Base-by-base conservation (phyloP, 2,329 filamentous ascomycete genomes). In the Penicillium sp. region DNA sequence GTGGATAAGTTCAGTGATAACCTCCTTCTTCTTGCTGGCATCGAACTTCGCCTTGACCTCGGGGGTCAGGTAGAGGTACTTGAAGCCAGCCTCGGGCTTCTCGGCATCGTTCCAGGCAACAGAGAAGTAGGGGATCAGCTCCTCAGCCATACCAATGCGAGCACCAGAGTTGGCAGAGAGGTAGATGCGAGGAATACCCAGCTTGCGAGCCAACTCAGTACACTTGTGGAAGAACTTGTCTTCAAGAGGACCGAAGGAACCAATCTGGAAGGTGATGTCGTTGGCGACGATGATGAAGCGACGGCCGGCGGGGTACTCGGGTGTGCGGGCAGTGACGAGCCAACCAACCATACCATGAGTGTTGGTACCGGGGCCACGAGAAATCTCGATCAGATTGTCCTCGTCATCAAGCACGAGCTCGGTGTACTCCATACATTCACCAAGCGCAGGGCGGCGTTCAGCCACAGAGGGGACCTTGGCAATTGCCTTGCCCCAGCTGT, bases 221-320 rank as follows among this genome's bases (percentile, higher is more conserved):
- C 95, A 99, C 86, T 98, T 97, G 85, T 96, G 86, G 88, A 99
- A 99, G 88, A 97, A 99, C 72, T 91, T 90, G 80, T 99, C 95
- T 83, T 99, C 95, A 81, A 90, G 90, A 46, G 95, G 95, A 56
- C 95, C 95, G 77, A 99, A 99, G 2, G 92, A 97, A 74, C 95
- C 95, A 77, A 98, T 99, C 85, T 96, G 96, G 86, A 92, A 98
- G 19, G 95, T 99, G 78, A 99, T 99, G 75, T 99, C 95, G 85
- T 99, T 99, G 85, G 95, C 93, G 66, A 99, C 90, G 67, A 99
- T 92, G 76, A 99, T 89, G 81, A 98, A 97, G 75, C 91, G 91
- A 69, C 95, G 88, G 63, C 95, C 95, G 67, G 88, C 86, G 62
- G 95, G 94, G 77, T 99, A 99, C 79, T 99, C 95, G 9, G 95